Base-by-base conservation (phyloP, 345 rosid species). In the Rhodamnia rubescens region DNA sequence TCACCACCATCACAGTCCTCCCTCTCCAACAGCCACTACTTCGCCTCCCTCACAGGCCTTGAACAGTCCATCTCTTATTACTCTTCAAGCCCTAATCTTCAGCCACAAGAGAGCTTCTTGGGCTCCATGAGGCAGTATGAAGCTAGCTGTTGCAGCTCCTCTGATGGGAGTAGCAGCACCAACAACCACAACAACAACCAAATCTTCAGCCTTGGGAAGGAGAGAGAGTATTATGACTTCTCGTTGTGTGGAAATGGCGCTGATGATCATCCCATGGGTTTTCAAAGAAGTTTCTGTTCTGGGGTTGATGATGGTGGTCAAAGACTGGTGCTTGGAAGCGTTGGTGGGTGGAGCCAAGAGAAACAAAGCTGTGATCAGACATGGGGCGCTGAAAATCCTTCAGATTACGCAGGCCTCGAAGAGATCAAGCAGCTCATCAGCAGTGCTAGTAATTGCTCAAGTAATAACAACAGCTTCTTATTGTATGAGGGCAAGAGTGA, bases 371-470 rank as follows among this genome's bases (percentile, higher is more conserved):
- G 78, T 69, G 78, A 69, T 32, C 78, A 36, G 78, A 36, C 78
- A 69, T 69, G 78, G 78, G 78, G 20, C 42, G 50, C 49, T 5
- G 40, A 26, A 20, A 82, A 86, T 82, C 84, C 91, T 81, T 87
- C 88, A 75, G 94, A 94, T 26, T 92, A 92, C 88, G 83, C 93
- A 9, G 86, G 96, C 12, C 82, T 94, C 57, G 98, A 97, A 86
- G 98, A 95, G 90, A 93, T 97, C 88, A 94, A 94, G 89, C 93
- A 93, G 85, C 90, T 95, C 2, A 89, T 95, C 80, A 92, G 93
- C 86, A 89, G 88, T 24, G 84, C 86, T 81, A 91, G 83, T 74
- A 86, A 86, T 81, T 91, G 83, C 75, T 83, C 90, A 69, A 90
- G 85, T 85, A 90, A 83, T 81, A 74, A 90, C 82, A 89, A 83